phyloP scores from a whole-genome alignment of 2,329 filamentous ascomycete genomes.

The Botrytis pseudocinerea region DNA sequence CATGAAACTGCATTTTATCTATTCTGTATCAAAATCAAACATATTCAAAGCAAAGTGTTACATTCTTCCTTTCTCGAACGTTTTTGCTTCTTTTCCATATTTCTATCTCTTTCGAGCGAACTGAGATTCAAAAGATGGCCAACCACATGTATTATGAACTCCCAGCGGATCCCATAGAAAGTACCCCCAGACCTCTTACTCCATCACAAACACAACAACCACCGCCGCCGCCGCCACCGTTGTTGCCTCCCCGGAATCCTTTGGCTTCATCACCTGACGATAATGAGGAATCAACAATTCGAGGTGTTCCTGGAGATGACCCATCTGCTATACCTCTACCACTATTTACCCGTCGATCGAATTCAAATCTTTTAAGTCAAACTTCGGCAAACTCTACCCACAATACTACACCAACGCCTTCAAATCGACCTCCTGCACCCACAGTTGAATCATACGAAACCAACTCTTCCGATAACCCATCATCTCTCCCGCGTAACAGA shows the following conservation, averaged over 20 bases:
- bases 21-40: slow-evolving; percentile 10
- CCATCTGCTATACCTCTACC: neutral
- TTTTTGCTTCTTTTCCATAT: neutral
- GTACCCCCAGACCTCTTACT: neutral
- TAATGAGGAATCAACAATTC: neutral
- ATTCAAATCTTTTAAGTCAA: slow-evolving; percentile 4
- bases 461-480: neutral
- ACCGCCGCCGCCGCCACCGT: neutral
- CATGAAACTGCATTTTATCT: slow-evolving; percentile 9
- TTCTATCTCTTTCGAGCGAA: neutral
- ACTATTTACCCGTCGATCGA: slow-evolving; percentile 10
- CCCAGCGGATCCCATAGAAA: slow-evolving; percentile 11
- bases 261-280: neutral
- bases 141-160: slow-evolving; percentile 13
- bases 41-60: neutral
- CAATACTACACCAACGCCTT: neutral
- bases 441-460: neutral
- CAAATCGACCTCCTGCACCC: neutral
- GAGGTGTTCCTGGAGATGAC: slow-evolving; percentile 14
- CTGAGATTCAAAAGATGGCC: neutral
- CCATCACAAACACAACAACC: neutral
- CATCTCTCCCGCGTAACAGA: neutral
- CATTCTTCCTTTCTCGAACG: neutral
- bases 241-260: neutral
- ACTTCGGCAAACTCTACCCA: neutral